Conservation (phyloP, 176 grass and related monocot species). For the Thinopyrum elongatum region DNA sequence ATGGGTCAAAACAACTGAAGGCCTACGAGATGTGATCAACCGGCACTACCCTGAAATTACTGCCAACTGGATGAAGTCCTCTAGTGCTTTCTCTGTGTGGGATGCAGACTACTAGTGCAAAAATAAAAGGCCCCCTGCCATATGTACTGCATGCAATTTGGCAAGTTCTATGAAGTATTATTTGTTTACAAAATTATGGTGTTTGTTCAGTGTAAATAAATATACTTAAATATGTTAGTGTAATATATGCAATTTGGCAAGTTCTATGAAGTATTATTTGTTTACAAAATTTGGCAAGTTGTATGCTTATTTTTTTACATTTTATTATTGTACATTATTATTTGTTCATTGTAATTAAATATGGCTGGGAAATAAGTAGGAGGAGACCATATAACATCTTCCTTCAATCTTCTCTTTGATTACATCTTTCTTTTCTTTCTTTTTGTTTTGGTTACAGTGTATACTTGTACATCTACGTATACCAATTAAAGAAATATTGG, state of each 20-base stretch:
- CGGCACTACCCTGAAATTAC: conserved; percentile 45
- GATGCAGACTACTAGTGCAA: conserved; percentile 33
- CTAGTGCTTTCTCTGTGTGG: conserved; percentile 61
- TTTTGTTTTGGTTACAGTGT: neutral
- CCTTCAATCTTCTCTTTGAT: neutral
- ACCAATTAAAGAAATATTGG: neutral
- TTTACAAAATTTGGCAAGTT: conserved; percentile 11
- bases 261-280: conserved; percentile 21
- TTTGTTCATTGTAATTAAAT: neutral
- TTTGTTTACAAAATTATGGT: conserved; percentile 17
- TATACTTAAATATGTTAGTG: neutral
- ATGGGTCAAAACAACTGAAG: conserved; percentile 59
- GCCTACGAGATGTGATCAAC: conserved; percentile 52
- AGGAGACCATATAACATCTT: neutral
- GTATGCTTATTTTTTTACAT: conserved; percentile 15
- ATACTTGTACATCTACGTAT: conserved; percentile 3
- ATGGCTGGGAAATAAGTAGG: conserved; percentile 6
- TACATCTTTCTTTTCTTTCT: conserved; percentile 3
- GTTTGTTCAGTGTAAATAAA: conserved; percentile 13
- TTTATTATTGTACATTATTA: neutral
- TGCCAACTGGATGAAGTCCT: conserved; percentile 52
- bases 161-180: conserved; percentile 19
- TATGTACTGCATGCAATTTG: conserved; percentile 17
- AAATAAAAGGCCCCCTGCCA: conserved; percentile 8
- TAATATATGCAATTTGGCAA: conserved; percentile 15